A percentile compares a stretch with the other conserved stretches of the same genome.
These are phyloP conservation scores for Santalum album DNA, from an alignment of 164 flowering plant genomes.

Conservation along the genomic window DNA sequence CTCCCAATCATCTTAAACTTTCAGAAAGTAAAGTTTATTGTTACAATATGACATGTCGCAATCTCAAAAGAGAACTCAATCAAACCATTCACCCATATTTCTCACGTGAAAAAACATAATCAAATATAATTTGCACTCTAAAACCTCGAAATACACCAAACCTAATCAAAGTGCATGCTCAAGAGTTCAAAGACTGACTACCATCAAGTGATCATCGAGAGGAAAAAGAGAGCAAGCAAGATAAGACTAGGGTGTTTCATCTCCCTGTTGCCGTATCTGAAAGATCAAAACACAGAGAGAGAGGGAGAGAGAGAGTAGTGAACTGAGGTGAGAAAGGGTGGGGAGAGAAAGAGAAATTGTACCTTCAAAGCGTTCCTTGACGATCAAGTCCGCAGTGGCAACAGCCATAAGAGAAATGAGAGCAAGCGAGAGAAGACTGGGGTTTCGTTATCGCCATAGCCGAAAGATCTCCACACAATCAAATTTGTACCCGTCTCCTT, in stretches of 20 bases:
- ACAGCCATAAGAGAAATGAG: conserved; percentile 27
- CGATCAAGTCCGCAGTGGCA: conserved; percentile 48
- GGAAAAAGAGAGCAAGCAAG: no score
- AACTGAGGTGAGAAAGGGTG: no score
- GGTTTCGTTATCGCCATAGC: conserved; percentile 34
- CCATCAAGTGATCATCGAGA: no score
- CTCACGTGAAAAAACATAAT: no score
- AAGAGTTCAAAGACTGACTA: neutral
- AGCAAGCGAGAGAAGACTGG: conserved; percentile 24
- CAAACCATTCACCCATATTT: no score
- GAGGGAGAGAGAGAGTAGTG: no score
- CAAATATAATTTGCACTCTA: neutral
- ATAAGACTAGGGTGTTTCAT: no score
- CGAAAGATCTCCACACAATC: no score
- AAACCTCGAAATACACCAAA: neutral
- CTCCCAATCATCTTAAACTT: conserved; percentile 84
- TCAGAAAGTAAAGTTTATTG: neutral
- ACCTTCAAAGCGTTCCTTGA: conserved; percentile 79
- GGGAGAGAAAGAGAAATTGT: neutral
- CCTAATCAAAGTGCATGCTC: neutral
- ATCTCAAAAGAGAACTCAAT: no score
- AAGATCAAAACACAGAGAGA: neutral
- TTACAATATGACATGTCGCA: no score
- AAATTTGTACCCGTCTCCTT: no score
- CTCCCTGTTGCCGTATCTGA: no score